Base-by-base conservation (phyloP, 2,329 filamentous ascomycete genomes). In the Sarocladium brachiariae region DNA sequence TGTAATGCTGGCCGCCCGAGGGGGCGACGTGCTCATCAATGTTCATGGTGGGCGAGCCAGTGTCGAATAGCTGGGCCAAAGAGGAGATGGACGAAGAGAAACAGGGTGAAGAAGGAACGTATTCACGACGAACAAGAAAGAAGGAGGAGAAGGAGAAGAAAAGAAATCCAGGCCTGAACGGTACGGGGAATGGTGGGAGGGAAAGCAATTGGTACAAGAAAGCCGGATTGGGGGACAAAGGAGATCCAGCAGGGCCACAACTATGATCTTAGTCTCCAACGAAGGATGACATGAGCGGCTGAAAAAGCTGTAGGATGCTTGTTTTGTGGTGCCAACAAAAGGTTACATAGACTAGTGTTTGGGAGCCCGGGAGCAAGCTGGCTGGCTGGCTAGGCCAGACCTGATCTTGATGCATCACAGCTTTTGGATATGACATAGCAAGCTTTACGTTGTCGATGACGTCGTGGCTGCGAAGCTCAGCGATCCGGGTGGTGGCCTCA, bases 1-100 rank as follows among this genome's bases (percentile, higher is more conserved):
- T 92, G 73, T 95, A 96, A 64, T 90, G 86, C 60, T 87, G 83
- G 35, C 35, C 11, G 18, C 71, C 75, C 55, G 69, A 62, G 30
- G 76, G 74, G 56, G 68, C 63, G 2, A 66, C 59, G 45, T 69
- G 66, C 31, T 74, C 66, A 24, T 73, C 54, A 41, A 61, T 52
- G 52, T 70, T 63, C 69, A 73, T 74, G 50, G 43, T 56, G 51
- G 19, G 18, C 23, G 31, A 34, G 21, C 25, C 13, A 9, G 30
- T 24, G 30, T 6, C 30, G 30, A 27, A 27, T 5, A n/a, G 30
- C 10, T 11, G 33, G 18, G 46, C 30, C 16, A 31, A 37, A 10
- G 46, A 49, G 8, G 7, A 18, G 10, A 16, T 18, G 33, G 45
- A 47, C 7, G 25, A 48, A 34, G 14, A 19, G 24, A 18, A 48